These are phyloP conservation scores for Maudiozyma turicensis DNA, from an alignment of 805 yeast genomes.

Conservation along the genomic window DNA sequence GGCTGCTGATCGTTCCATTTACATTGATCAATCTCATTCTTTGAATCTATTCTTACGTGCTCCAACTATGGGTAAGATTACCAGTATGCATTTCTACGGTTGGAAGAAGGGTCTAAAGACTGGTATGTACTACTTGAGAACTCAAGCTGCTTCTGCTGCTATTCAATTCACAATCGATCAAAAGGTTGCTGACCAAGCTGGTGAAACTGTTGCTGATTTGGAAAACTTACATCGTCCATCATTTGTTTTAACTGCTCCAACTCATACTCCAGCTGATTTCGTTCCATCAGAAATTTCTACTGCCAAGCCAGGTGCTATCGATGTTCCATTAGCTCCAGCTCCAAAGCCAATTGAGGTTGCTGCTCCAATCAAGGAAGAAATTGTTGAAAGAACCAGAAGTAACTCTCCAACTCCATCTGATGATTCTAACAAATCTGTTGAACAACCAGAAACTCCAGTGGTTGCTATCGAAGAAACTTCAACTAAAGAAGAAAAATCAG, in stretches of 20 bases:
- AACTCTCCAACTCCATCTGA: slow-evolving; percentile 29
- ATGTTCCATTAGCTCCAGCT: slow-evolving; percentile 1
- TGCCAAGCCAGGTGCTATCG: slow-evolving; percentile 5
- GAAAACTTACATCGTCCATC: slow-evolving; percentile 31
- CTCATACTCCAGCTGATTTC: slow-evolving; percentile 7
- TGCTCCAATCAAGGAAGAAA: slow-evolving; percentile 6
- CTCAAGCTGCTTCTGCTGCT: slow-evolving; percentile 96
- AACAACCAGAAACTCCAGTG: slow-evolving; percentile 25
- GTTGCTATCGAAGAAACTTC: slow-evolving; percentile 20
- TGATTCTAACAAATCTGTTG: slow-evolving; percentile 11
- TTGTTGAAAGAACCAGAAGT: slow-evolving; percentile 15
- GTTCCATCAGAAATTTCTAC: slow-evolving; percentile 8
- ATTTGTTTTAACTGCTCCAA: slow-evolving; percentile 23
- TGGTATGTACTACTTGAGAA: slow-evolving; percentile 95
- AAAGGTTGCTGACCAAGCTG: slow-evolving; percentile 92
- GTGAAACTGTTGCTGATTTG: slow-evolving; percentile 35
- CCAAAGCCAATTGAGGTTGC: slow-evolving; percentile 1
- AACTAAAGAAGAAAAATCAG: slow-evolving; percentile 31
- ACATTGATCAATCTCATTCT: slow-evolving; percentile 86
- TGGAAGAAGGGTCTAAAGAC: slow-evolving; percentile 98
- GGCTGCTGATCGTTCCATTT: slow-evolving; percentile 74
- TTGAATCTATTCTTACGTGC: slow-evolving; percentile 79
- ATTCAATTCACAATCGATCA: slow-evolving; percentile 81
- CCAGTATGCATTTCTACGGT: slow-evolving; percentile 97
- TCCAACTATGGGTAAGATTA: slow-evolving; percentile 93